A percentile compares a stretch with the other conserved stretches of the same genome.
Conservation (phyloP, 306 rosid species). For the Senna tora region DNA sequence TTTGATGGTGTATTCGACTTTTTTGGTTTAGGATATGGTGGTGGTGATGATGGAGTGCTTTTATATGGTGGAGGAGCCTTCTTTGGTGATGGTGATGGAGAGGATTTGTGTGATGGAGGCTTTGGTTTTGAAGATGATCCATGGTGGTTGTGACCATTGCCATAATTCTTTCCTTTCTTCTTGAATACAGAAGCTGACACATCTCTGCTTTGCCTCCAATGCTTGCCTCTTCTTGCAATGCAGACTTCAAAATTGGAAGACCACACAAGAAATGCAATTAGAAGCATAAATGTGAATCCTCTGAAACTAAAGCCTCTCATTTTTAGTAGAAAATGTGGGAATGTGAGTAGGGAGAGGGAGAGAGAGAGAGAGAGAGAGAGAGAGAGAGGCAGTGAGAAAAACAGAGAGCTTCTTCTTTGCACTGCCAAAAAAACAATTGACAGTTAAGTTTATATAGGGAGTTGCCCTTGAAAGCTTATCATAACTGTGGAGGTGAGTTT, state of each 20-base stretch:
- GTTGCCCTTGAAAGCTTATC: slow-evolving; percentile 34
- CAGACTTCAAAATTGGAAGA: slow-evolving; percentile 75
- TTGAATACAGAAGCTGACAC: slow-evolving; percentile 49
- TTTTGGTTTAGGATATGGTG: slow-evolving; percentile 45
- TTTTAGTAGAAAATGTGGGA: slow-evolving; percentile 42
- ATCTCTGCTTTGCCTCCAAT: slow-evolving; percentile 70
- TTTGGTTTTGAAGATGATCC: slow-evolving; percentile 61
- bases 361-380: slow-evolving; percentile 38
- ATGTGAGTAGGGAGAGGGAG: slow-evolving; percentile 29
- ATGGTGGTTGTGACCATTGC: slow-evolving; percentile 41
- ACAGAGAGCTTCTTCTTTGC: slow-evolving; percentile 37
- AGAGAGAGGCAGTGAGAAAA: slow-evolving; percentile 26
- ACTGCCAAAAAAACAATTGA: slow-evolving; percentile 41
- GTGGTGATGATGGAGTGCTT: slow-evolving; percentile 44
- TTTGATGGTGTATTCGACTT: slow-evolving; percentile 31
- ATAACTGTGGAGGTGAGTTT: slow-evolving; percentile 25
- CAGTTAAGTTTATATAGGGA: slow-evolving; percentile 62
- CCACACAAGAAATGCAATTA: slow-evolving; percentile 65
- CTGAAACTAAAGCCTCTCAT: slow-evolving; percentile 69
- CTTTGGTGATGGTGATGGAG: slow-evolving; percentile 48
- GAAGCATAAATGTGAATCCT: slow-evolving; percentile 56
- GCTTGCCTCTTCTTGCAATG: slow-evolving; percentile 86
- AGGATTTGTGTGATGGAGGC: slow-evolving; percentile 46
- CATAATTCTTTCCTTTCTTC: slow-evolving; percentile 65
- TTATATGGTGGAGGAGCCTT: slow-evolving; percentile 52